Evolutionary conservation across 805 yeast species (phyloP).

Genomic region (Saturnispora zaruensis): DNA sequence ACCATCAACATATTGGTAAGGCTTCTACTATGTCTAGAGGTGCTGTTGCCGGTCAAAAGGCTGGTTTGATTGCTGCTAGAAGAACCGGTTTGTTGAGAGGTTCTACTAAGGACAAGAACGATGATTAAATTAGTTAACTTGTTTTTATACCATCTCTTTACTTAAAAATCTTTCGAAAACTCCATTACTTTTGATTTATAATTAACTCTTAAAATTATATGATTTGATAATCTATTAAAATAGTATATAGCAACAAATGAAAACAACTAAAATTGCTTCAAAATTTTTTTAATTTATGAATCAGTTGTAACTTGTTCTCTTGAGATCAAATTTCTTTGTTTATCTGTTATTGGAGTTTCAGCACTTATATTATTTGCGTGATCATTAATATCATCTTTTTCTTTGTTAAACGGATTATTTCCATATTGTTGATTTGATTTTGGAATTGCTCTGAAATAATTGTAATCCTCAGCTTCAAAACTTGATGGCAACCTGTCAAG

Average conservation of each 20-base stretch:
- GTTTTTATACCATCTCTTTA: conserved; percentile 5
- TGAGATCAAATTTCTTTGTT: not conserved
- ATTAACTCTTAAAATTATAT: not conserved
- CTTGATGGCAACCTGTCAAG: not conserved
- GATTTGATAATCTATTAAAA: not conserved
- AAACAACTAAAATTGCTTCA: not conserved
- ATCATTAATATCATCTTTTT: too few relatives aligned
- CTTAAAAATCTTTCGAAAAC: conserved; percentile 10
- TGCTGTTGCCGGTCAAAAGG: conserved; percentile 99
- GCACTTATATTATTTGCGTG: too few relatives aligned
- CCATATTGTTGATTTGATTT: conserved; percentile 5
- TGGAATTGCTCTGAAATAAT: conserved; percentile 4
- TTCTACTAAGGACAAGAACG: conserved; percentile 59
- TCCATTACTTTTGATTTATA: not conserved
- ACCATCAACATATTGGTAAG: conserved; percentile 99
- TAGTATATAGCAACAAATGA: not conserved
- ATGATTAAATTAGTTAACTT: conserved; percentile 21
- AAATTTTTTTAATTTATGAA: too few relatives aligned
- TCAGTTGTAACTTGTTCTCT: not conserved
- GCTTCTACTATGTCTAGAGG: conserved; percentile 99
- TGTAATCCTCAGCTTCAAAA: not conserved
- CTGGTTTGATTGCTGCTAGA: conserved; percentile 99
- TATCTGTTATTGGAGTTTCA: not conserved
- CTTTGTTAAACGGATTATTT: conserved; percentile 12
- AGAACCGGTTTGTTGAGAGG: conserved; percentile 99